phyloP scores from a whole-genome alignment of 1,284 basidiomycete species.

The Agroathelia rolfsii region DNA sequence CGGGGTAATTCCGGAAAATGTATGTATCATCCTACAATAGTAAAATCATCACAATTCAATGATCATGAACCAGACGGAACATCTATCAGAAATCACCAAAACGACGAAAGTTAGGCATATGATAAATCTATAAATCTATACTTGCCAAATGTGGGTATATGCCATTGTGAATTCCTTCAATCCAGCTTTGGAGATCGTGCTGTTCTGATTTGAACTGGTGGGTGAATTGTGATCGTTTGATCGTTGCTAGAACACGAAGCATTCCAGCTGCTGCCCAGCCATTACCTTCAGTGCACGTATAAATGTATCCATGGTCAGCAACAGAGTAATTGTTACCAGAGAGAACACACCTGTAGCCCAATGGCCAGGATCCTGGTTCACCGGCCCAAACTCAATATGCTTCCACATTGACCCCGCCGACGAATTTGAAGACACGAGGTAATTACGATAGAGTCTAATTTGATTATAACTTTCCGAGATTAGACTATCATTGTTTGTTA shows the following conservation, averaged over 20 bases:
- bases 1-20: slow-evolving; percentile 72
- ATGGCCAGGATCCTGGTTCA: slow-evolving; percentile 47
- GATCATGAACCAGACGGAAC: slow-evolving; percentile 8
- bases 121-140: slow-evolving; percentile 2
- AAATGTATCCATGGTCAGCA: slow-evolving; percentile 1
- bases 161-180: slow-evolving; percentile 61
- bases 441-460: slow-evolving; percentile 65
- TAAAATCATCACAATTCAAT: slow-evolving; percentile 2
- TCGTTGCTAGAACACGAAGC: slow-evolving; percentile 71
- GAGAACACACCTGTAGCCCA: slow-evolving; percentile 60
- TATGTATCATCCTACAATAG: slow-evolving; percentile 34
- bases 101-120: slow-evolving; percentile 1
- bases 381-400: slow-evolving; percentile 52
- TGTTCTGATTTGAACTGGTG: slow-evolving; percentile 42
- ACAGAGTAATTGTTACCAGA: slow-evolving; percentile 4
- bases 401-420: slow-evolving; percentile 51
- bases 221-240: slow-evolving; percentile 51
- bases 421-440: slow-evolving; percentile 39
- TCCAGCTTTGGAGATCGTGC: slow-evolving; percentile 56
- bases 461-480: slow-evolving; percentile 70
- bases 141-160: slow-evolving; percentile 53
- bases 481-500: slow-evolving; percentile 58
- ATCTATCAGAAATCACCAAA: slow-evolving; percentile 6
- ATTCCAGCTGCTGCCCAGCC: slow-evolving; percentile 84
- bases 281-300: slow-evolving; percentile 43